Base-by-base conservation (phyloP, 148 eudicot species). In the Mesembryanthemum crystallinum region DNA sequence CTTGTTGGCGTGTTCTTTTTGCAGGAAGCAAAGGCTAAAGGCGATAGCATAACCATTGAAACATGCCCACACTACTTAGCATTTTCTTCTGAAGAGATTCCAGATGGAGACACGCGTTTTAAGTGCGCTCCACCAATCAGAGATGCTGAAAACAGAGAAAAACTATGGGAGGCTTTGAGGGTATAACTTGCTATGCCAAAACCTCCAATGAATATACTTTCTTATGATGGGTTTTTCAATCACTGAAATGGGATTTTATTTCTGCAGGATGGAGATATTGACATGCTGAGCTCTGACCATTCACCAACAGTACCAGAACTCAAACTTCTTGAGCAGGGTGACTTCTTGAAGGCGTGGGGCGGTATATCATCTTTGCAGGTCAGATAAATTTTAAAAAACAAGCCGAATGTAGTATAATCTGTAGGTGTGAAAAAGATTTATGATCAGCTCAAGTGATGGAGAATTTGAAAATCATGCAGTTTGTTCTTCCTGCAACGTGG, bases 351-450 rank as follows among this genome's bases (percentile, higher is more conserved):
- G 81, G 96, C 99, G 63, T 95, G 99, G 99, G 99, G 99, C 69
- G 98, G 99, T 59, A 84, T 95, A 79, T 92, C 99, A 64, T 90
- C 97, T 80, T 82, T 95, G 87, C 99, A 94, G 93, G 98, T 94
- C 28, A 13, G 88, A 82, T 51, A 27, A 17, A 61, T 69, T 20
- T 27, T 54, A 54, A 20, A 18, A 29, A 32, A 42, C 29, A 14
- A 25, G 21, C 25, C 32, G 17, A 27, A 29, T 37, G 13, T 59
- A 14, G 25, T n/a, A 20, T 39, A 52, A 57, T 33, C 71, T 45
- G 32, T 17, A 71, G 1, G 8, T 43, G 24, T 64, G 17, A n/a
- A 68, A 28, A 60, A 20, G 30, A 29, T 23, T 35, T 29, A 1
- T 49, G 11, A 30, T 60, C 43, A 24, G 54, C 74, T 54, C 18